These are phyloP conservation scores for Beauveria varroae DNA, from an alignment of 2,329 filamentous ascomycete genomes.

Conservation along the genomic window DNA sequence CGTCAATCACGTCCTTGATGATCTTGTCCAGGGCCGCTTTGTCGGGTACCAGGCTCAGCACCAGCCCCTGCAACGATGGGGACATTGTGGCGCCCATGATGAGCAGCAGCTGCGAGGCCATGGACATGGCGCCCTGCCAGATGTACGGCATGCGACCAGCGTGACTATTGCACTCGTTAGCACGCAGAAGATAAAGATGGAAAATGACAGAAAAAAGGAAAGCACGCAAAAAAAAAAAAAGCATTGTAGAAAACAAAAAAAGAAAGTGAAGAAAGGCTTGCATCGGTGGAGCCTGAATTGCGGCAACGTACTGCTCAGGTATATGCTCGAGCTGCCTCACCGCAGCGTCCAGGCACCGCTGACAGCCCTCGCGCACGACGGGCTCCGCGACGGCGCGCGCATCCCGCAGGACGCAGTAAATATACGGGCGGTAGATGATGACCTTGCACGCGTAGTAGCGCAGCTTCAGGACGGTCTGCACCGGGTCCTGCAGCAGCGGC, in stretches of 20 bases:
- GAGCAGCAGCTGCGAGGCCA: constrained; percentile 73
- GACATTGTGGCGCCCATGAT: constrained; percentile 84
- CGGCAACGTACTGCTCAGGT: constrained; percentile 57
- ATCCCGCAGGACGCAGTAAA: constrained; percentile 71
- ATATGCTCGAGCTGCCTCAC: constrained; percentile 75
- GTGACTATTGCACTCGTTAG: constrained; percentile 40
- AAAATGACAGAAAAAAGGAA: not conserved
- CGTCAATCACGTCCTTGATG: constrained; percentile 68
- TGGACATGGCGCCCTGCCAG: constrained; percentile 77
- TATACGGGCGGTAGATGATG: constrained; percentile 80
- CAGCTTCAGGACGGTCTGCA: constrained; percentile 71
- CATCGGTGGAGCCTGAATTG: no score
- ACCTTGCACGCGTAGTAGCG: constrained; percentile 81
- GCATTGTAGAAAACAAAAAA: not conserved
- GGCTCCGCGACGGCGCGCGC: constrained; percentile 65
- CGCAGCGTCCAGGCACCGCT: constrained; percentile 74
- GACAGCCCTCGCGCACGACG: constrained; percentile 67
- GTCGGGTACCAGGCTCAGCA: constrained; percentile 49
- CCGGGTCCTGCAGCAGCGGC: constrained; percentile 56
- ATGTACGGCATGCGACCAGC: constrained; percentile 79
- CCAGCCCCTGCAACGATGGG: constrained; percentile 58
- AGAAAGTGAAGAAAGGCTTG: not conserved
- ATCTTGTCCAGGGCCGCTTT: constrained; percentile 63
- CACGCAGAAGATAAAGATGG: no score
- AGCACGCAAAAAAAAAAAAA: not conserved